Conservation (phyloP, 768 basidiomycete genomes). For the Auriscalpium orientale region DNA sequence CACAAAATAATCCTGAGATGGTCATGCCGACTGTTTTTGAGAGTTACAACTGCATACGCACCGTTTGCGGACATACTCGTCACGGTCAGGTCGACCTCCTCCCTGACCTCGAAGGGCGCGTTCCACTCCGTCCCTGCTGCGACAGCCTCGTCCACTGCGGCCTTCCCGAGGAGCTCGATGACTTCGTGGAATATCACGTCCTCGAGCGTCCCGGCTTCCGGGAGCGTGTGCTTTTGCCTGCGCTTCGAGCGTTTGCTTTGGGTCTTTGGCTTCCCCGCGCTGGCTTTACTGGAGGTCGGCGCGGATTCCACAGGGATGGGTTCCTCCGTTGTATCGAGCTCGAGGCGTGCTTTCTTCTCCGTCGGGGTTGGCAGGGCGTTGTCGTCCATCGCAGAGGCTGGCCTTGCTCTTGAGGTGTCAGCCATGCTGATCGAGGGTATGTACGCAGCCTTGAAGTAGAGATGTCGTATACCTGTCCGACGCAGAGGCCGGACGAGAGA, state of each 20-base stretch:
- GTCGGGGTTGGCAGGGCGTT: constrained; percentile 5
- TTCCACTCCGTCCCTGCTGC: constrained; percentile 45
- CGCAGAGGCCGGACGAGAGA: no score
- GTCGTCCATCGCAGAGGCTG: not conserved
- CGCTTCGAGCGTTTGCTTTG: constrained; percentile 29
- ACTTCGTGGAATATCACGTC: constrained; percentile 76
- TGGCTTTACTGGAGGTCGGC: not conserved
- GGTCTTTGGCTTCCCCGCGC: not conserved
- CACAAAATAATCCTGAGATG: not conserved
- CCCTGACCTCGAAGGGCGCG: constrained; percentile 49
- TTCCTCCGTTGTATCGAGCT: not conserved
- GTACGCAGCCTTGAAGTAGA: not conserved
- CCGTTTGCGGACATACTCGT: constrained; percentile 57
- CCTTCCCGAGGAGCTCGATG: constrained; percentile 52
- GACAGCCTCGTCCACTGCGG: constrained; percentile 42
- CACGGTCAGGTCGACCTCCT: constrained; percentile 60
- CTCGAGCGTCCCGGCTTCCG: constrained; percentile 61
- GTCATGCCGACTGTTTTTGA: not conserved
- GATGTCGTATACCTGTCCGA: no score
- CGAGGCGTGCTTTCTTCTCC: constrained; percentile 27
- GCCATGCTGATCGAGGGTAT: not conserved
- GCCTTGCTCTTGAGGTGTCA: not conserved
- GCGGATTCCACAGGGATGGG: not conserved
- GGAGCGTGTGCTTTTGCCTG: constrained; percentile 29
- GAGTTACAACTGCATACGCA: constrained; percentile 21